Base-by-base conservation (phyloP, 2,329 filamentous ascomycete genomes). In the Pseudodiploospora longispora region DNA sequence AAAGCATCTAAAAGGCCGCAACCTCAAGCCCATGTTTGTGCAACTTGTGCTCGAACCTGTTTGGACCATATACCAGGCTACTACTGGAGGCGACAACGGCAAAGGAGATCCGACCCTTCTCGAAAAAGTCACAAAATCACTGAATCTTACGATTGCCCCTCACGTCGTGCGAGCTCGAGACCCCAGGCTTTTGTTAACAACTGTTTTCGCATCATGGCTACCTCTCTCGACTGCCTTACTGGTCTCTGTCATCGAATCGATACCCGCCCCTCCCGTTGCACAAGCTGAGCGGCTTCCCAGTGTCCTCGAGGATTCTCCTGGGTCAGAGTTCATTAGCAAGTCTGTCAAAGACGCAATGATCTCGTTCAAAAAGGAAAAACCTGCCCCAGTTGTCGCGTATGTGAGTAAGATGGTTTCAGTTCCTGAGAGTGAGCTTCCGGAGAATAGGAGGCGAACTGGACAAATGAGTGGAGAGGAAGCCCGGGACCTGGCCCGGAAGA, bases 371-470 rank as follows among this genome's bases (percentile, higher is more conserved):
- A 78, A 78, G 4, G 74, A 73, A 0, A 72, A 77, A 34, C 74
- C 81, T 1, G 84, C 85, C 46, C 90, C 91, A 0, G 81, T 95
- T 0, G 87, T 98, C 2, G 91, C 87, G 6, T 98, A 95, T 53
- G 87, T 98, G 48, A 97, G 91, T 67, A 98, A 98, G 63, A 96
- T 98, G 89, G 87, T 97, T 2, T 93, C 93, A 0, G 76, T 98
- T 9, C 91, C 89, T 0, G 87, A 94, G 58, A 96, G 87, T 63
- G 91, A 98, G 55, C 71, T 98, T 5, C 86, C 87, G 0, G 80
- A 91, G 42, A 95, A 95, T 62, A 94, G 85, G 63, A 76, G 87
- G 38, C 75, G 80, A 10, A 63, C 67, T 10, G 83, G 83, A 1
- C 81, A 82, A 36, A 75, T 97, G 57, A 95, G 80, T 34, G 85